Percentiles rank a stretch among this genome's conserved stretches.
Evolutionary conservation across 2,329 filamentous ascomycete genomes (phyloP).

Genomic region (Colletotrichum sp.): DNA sequence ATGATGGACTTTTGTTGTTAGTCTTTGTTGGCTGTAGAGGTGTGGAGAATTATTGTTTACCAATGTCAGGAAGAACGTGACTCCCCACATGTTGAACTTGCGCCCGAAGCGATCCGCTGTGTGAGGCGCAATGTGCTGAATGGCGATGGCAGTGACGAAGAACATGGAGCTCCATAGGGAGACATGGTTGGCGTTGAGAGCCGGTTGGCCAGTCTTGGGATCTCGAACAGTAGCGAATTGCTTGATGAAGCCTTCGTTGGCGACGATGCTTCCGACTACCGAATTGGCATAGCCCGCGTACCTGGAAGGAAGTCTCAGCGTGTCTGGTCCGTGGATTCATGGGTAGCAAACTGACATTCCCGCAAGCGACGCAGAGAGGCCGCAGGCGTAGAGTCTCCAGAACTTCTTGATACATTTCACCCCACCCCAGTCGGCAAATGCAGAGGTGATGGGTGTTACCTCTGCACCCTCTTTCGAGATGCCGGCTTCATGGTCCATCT

Average conservation of each 20-base stretch:
- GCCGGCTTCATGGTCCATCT: neutral
- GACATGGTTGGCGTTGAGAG: neutral
- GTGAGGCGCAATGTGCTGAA: fast-evolving
- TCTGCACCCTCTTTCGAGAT: neutral
- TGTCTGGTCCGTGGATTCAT: neutral
- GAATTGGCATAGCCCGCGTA: neutral
- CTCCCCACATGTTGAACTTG: neutral
- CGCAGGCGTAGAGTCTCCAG: neutral
- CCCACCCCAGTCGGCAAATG: neutral
- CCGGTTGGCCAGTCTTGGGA: neutral
- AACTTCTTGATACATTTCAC: neutral
- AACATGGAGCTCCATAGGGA: neutral
- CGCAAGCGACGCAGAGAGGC: neutral
- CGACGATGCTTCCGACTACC: neutral
- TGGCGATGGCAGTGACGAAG: neutral
- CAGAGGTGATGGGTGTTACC: neutral
- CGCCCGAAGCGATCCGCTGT: neutral
- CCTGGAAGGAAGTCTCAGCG: neutral
- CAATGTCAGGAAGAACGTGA: neutral
- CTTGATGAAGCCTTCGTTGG: constrained; percentile 3
- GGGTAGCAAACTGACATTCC: neutral
- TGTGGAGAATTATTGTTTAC: neutral
- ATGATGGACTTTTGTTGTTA: neutral
- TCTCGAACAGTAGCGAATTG: constrained; percentile 3
- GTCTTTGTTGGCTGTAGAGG: neutral